Conservation (phyloP, 176 grass and related monocot species). For the Cymbopogon citratus region DNA sequence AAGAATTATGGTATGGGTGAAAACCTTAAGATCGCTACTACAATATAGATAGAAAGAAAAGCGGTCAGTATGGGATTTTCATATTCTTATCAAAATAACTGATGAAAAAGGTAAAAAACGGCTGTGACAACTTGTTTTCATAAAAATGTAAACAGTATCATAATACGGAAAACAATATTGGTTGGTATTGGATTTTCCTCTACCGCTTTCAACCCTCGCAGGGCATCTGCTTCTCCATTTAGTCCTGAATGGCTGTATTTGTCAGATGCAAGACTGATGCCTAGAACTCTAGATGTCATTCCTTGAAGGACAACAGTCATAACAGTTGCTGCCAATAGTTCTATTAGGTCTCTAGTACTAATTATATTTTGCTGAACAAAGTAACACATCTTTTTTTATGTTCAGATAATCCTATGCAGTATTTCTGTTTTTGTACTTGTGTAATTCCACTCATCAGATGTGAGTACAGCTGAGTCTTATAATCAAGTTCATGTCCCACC, state of each 20-base stretch:
- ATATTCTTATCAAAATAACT: not conserved
- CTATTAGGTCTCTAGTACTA: not conserved
- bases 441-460: not conserved
- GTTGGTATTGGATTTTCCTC: not conserved
- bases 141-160: not conserved
- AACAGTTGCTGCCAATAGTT: not conserved
- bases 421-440: not conserved
- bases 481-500: slow-evolving; percentile 14
- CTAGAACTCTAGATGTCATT: not conserved
- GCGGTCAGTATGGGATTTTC: not conserved
- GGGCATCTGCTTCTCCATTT: not conserved
- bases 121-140: not conserved
- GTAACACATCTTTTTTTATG: not conserved
- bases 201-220: not conserved
- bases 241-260: not conserved
- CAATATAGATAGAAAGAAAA: not conserved
- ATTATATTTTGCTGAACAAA: not conserved
- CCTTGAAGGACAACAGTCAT: not conserved
- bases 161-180: not conserved
- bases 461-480: not conserved
- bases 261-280: not conserved
- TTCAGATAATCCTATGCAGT: not conserved
- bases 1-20: not conserved
- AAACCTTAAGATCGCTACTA: not conserved
- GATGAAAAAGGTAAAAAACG: not conserved